Base-by-base conservation (phyloP, 179 eudicot species). In the Spergularia azorica region DNA sequence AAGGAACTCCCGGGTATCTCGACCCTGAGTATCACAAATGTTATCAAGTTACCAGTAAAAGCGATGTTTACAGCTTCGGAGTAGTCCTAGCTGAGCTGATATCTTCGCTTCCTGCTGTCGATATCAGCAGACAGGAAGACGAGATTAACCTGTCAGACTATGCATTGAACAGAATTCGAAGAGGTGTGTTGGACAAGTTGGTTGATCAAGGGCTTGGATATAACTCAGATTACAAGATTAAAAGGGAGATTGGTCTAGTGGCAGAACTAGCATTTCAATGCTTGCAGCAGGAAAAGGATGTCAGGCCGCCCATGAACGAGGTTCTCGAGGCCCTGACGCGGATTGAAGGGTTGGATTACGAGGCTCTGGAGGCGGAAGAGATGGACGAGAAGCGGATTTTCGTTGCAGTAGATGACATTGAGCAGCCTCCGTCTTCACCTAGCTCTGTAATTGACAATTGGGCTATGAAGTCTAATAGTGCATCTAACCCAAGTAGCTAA, bases 61-160 rank as follows among this genome's bases (percentile, higher is more conserved):
- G 94, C 9, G 97, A 93, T 64, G 97, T 93, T 15, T 91, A 91
- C 57, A 93, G 94, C 79, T 93, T 93, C 43, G 96, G 97, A 16
- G 94, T 93, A 32, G 92, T 91, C 18, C 89, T 91, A 9, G 80
- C 90, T 50, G 96, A 93, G 88, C 94, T 93, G 5, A 82, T 93
- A 69, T 91, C 97, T 39, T 93, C 97, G 36, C 65, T 82, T 86
- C 94, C 86, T 3, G 94, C 97, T 0, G 81, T 93, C 26, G 92
- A 91, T 74, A 76, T 86, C 9, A 82, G 63, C 17, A 87, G 95
- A 76, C 69, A 82, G 11, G 77, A 76, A 41, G 71, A 83, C 11
- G 91, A 91, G 83, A 84, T 88, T 17, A 91, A 90, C 70, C 76
- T 91, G 66, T 86, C 92, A 16, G 84, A 85, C 76, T 83, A 88